phyloP scores from a whole-genome alignment of 139 green algal species.

The Chlamydomonas sphaeroides region DNA sequence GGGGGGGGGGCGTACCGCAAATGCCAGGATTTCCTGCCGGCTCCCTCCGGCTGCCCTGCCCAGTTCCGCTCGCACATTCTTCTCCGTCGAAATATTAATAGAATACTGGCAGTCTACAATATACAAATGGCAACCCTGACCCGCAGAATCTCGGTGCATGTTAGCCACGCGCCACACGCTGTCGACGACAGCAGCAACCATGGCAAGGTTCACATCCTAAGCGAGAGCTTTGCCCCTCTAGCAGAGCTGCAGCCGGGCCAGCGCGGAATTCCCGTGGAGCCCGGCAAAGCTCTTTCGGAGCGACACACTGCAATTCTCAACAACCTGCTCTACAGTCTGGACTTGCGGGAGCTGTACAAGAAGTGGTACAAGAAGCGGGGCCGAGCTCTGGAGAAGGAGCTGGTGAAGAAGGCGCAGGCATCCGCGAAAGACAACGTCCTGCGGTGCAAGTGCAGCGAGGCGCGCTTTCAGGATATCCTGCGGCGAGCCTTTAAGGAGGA shows the following conservation, averaged over 20 bases:
- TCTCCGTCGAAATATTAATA: too few relatives aligned
- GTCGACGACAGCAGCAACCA: slow-evolving; percentile 2
- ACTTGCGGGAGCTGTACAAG: slow-evolving; percentile 8
- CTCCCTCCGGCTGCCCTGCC: too few relatives aligned
- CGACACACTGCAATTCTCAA: neutral
- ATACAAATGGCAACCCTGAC: too few relatives aligned
- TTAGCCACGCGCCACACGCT: neutral
- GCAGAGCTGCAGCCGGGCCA: neutral
- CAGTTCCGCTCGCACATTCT: too few relatives aligned
- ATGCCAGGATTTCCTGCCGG: too few relatives aligned
- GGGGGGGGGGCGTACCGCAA: too few relatives aligned
- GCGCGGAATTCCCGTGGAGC: neutral
- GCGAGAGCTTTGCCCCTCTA: slow-evolving; percentile 3
- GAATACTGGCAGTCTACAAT: too few relatives aligned
- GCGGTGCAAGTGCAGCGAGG: slow-evolving; percentile 9
- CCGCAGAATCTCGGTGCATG: slow-evolving; percentile 4
- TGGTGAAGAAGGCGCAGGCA: neutral
- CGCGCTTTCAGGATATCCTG: slow-evolving; percentile 12
- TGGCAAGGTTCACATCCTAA: slow-evolving; percentile 1
- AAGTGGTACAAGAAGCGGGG: slow-evolving; percentile 5
- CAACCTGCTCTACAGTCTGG: neutral
- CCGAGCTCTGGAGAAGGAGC: neutral
- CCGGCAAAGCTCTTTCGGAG: neutral
- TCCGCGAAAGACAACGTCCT: neutral
- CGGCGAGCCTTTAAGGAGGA: slow-evolving; percentile 9